phyloP scores from a whole-genome alignment of 2,329 filamentous ascomycete genomes.

The Fusarium longipes region DNA sequence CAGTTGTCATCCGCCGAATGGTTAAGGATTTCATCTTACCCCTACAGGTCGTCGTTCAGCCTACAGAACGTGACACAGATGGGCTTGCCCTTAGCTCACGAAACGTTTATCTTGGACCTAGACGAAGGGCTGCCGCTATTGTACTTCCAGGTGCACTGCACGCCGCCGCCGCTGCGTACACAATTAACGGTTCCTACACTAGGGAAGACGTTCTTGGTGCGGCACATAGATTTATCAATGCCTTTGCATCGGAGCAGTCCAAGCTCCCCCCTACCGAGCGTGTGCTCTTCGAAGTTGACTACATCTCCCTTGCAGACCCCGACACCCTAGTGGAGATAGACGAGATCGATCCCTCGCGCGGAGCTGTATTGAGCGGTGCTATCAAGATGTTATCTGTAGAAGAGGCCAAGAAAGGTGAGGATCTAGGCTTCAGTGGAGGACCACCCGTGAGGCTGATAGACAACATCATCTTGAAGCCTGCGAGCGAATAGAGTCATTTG shows the following conservation, averaged over 20 bases:
- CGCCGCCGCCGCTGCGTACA: conserved; percentile 76
- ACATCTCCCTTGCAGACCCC: conserved; percentile 89
- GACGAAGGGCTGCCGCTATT: conserved; percentile 77
- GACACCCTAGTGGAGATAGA: conserved; percentile 84
- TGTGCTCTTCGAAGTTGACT: conserved; percentile 85
- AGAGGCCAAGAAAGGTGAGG: conserved; percentile 74
- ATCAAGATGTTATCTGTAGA: conserved; percentile 90
- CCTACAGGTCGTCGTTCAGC: conserved; percentile 76
- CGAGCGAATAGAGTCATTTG: conserved; percentile 19
- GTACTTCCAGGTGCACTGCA: conserved; percentile 77
- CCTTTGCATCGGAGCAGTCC: conserved; percentile 70
- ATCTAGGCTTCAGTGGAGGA: conserved; percentile 77
- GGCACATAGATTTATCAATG: conserved; percentile 70
- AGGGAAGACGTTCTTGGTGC: conserved; percentile 77
- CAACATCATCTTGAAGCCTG: conserved; percentile 79
- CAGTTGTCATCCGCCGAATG: conserved; percentile 86
- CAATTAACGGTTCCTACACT: conserved; percentile 59
- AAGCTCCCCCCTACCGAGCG: conserved; percentile 68
- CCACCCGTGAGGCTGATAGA: conserved; percentile 90
- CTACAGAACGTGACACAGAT: conserved; percentile 80
- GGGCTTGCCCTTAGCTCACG: conserved; percentile 91
- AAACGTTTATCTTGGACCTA: conserved; percentile 88
- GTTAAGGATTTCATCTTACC: conserved; percentile 88
- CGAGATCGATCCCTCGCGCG: conserved; percentile 73
- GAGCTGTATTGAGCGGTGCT: conserved; percentile 89